A percentile compares a stretch with the other conserved stretches of the same genome.
Conservation (phyloP, 306 rosid genomes). For the Pueraria montana region DNA sequence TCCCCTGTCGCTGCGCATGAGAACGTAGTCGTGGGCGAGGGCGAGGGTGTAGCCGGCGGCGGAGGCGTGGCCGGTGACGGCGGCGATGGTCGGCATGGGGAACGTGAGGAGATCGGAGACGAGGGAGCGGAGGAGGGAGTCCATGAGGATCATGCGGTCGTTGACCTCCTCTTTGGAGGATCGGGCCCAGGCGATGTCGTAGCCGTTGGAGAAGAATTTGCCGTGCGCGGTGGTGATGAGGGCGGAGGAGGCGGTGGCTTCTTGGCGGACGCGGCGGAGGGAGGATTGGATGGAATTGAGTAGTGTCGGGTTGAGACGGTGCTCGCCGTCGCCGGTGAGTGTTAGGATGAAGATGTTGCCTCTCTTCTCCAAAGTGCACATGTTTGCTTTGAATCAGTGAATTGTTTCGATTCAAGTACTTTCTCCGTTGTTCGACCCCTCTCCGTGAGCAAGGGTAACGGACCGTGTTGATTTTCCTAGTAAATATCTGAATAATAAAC, state of each 20-base stretch:
- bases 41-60: conserved; percentile 80
- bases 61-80: conserved; percentile 83
- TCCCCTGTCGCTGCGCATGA: conserved; percentile 80
- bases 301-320: conserved; percentile 80
- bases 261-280: conserved; percentile 63
- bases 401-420: too few species aligned
- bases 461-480: too few species aligned
- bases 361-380: conserved; percentile 79
- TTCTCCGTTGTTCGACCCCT: too few species aligned
- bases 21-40: conserved; percentile 74
- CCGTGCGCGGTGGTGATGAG: conserved; percentile 90
- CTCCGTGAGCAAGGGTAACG: too few species aligned
- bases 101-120: conserved; percentile 68
- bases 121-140: conserved; percentile 57
- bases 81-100: conserved; percentile 84
- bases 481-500: too few species aligned
- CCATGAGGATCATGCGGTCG: conserved; percentile 45
- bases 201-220: conserved; percentile 92
- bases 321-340: conserved; percentile 71
- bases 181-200: conserved; percentile 71
- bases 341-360: conserved; percentile 77
- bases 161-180: neutral
- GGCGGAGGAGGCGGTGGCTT: conserved; percentile 59
- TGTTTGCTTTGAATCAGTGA: conserved; percentile 18
- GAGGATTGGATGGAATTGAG: conserved; percentile 64